Evolutionary conservation across 2,329 filamentous ascomycete genomes (phyloP).

Genomic region (Endothia cerciana): DNA sequence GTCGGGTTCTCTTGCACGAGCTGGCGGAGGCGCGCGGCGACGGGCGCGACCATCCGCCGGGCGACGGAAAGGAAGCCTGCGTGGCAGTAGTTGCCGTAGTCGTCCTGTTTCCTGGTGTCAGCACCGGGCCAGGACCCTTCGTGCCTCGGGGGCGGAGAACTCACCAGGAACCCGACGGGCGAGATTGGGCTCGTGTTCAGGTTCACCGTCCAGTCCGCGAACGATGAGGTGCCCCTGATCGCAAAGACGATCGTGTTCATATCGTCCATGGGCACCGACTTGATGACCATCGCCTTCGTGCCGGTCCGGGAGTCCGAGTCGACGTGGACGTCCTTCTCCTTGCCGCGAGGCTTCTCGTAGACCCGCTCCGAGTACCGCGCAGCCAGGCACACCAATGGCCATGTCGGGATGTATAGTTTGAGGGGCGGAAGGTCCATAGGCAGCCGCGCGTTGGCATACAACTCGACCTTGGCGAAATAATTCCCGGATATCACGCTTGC

Average conservation of each 20-base stretch:
- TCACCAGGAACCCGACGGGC: conserved; percentile 68
- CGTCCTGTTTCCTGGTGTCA: conserved; percentile 55
- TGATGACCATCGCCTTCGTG: conserved; percentile 86
- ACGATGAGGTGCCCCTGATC: conserved; percentile 77
- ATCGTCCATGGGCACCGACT: conserved; percentile 77
- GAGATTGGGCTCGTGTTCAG: conserved; percentile 69
- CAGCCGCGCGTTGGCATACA: conserved; percentile 77
- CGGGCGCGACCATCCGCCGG: conserved; percentile 72
- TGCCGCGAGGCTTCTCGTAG: conserved; percentile 66
- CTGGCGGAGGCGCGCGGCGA: conserved; percentile 70
- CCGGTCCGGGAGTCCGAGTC: conserved; percentile 72
- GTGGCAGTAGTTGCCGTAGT: conserved; percentile 77
- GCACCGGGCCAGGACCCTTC: background rate
- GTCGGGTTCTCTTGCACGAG: conserved; percentile 73
- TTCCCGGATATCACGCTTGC: conserved; percentile 50
- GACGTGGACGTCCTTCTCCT: conserved; percentile 70
- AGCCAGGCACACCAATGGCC: conserved; percentile 76
- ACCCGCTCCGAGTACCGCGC: conserved; percentile 77
- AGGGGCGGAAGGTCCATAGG: conserved; percentile 69
- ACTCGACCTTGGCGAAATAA: conserved; percentile 76
- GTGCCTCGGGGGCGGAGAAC: conserved; percentile 26
- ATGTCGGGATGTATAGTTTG: conserved; percentile 74
- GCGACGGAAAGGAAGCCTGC: conserved; percentile 79
- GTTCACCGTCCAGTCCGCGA: conserved; percentile 88
- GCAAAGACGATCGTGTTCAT: conserved; percentile 82